These are phyloP conservation scores for Salvia miltiorrhiza DNA, from an alignment of 257 asterid genomes.

Conservation along the genomic window DNA sequence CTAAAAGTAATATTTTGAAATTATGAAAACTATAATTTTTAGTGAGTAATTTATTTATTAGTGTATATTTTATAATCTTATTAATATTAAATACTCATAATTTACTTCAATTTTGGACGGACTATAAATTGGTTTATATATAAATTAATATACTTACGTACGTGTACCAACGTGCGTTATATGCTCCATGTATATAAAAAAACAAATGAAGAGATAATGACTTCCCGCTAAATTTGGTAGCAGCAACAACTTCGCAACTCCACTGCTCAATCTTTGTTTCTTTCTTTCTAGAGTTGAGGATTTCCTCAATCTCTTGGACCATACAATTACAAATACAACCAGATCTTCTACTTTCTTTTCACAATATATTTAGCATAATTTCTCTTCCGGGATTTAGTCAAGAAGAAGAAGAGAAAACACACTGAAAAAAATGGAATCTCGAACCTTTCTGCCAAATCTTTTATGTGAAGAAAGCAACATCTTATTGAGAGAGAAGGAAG, in stretches of 20 bases:
- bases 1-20: too few species aligned
- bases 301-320: background rate
- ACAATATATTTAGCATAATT: background rate
- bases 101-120: background rate
- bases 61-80: too few species aligned
- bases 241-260: background rate
- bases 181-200: too few species aligned
- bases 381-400: background rate
- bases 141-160: background rate
- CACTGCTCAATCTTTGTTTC: background rate
- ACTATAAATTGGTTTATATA: background rate
- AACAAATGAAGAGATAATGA: too few species aligned
- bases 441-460: constrained; percentile 27
- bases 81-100: too few species aligned
- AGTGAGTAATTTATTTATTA: too few species aligned
- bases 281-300: background rate
- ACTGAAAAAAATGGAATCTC: constrained; percentile 22
- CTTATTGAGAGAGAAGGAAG: constrained; percentile 23
- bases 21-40: too few species aligned
- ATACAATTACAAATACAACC: too few species aligned
- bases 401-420: too few species aligned
- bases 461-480: constrained; percentile 37
- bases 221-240: background rate
- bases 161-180: background rate
- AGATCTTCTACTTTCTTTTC: background rate